Evolutionary conservation across 352 stramenopile genomes (phyloP), one percentile per base, ranked within the genome.

Genomic region (Phytophthora fragariaefolia): DNA sequence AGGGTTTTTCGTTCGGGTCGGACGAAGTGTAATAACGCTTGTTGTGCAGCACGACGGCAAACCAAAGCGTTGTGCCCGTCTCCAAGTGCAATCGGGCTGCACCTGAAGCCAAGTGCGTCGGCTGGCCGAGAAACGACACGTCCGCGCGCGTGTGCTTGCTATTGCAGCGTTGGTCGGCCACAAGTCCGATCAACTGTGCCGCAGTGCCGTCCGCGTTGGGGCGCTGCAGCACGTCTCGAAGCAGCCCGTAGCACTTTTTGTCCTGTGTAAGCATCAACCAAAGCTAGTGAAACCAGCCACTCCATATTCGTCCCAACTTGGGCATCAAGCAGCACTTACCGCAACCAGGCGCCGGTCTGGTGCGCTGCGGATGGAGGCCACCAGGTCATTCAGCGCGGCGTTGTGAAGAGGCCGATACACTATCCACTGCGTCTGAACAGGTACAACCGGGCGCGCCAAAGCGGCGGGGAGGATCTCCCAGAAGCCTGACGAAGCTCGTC

Each of bases 341-440:
- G 67, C 66, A n/a, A 90, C 55, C n/a, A 90, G 66, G 0, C 66
- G 50, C 9, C 79, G 75, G 4, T 60, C 56, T 1, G 72, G 67
- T 12, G 63, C 73, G 2, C 58, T 20, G 24, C 81, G 78, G 30
- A 85, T 77, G 27, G 57, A 42, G 4, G 66, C 49, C 32, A 81
- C 75, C 18, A 90, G 49, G n/a, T 63, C 36, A 50, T 88, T 64
- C 50, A 90, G 52, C 22, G 59, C 34, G 9, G 17, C 17, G 30
- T 87, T 66, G 50, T 88, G 81, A 43, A 90, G 69, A 15, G 81
- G 79, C 0, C 81, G 77, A 34, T 88, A 87, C 54, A 90, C 81
- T 54, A 90, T 73, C 79, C 71, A 90, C 61, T 90, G 81, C 32
- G 73, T 72, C 6, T 54, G 45, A 8, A 67, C 61, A 1, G 76